Conservation (phyloP, 1,284 basidiomycete species). For the Austropuccinia psidii region DNA sequence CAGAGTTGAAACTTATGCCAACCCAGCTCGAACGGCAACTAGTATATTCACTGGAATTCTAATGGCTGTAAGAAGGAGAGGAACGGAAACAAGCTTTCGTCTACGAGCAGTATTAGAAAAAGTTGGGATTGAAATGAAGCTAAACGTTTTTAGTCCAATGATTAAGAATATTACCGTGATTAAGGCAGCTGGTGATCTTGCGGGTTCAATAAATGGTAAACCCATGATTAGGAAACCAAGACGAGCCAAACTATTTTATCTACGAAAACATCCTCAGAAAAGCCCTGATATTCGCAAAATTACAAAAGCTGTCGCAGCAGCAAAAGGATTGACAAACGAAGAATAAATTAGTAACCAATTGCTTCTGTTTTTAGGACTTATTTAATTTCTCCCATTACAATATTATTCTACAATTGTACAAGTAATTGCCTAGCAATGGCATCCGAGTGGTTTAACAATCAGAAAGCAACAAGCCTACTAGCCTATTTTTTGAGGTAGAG, state of each 20-base stretch:
- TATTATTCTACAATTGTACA: no score
- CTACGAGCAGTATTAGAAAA: conserved; percentile 10
- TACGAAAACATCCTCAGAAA: conserved; percentile 28
- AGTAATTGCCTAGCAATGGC: no score
- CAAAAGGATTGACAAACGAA: no score
- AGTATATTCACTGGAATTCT: conserved; percentile 21
- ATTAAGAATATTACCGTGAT: conserved; percentile 32
- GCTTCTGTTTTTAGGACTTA: no score
- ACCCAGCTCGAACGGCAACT: not conserved
- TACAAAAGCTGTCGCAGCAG: conserved; percentile 8
- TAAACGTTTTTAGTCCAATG: conserved; percentile 21
- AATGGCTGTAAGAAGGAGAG: conserved; percentile 9
- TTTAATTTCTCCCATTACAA: no score
- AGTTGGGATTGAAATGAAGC: conserved; percentile 26
- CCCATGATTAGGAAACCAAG: conserved; percentile 24
- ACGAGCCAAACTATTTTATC: conserved; percentile 27
- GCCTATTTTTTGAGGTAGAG: no score
- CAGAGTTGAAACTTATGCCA: conserved; percentile 16
- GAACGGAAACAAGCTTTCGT: conserved; percentile 14
- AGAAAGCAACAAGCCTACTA: no score
- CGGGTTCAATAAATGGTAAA: conserved; percentile 7
- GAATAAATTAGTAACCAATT: no score
- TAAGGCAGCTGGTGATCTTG: conserved; percentile 3
- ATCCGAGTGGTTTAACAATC: no score
- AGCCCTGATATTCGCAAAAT: conserved; percentile 30